Evolutionary conservation across 805 yeast species (phyloP).

Genomic region (Clavispora santaluciae): DNA sequence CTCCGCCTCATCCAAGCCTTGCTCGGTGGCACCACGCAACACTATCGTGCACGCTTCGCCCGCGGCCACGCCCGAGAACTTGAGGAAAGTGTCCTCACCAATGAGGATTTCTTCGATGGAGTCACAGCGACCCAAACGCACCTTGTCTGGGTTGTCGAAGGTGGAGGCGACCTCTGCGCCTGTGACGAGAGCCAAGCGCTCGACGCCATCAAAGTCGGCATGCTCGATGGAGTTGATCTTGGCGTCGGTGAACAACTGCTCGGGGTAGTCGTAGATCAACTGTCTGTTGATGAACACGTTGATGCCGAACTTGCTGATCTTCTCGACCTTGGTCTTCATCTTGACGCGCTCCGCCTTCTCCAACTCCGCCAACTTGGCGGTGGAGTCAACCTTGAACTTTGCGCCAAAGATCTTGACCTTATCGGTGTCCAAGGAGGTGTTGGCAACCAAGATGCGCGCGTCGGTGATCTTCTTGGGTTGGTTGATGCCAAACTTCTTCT

Average conservation of each 20-base stretch:
- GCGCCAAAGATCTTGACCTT: slow-evolving; percentile 98
- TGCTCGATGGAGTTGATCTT: slow-evolving; percentile 92
- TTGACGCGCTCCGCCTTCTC: slow-evolving; percentile 92
- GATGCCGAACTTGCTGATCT: slow-evolving; percentile 81
- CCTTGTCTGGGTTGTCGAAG: slow-evolving; percentile 86
- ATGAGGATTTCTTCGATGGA: slow-evolving; percentile 84
- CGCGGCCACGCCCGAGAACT: slow-evolving; percentile 91
- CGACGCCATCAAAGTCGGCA: slow-evolving; percentile 97
- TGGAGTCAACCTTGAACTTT: slow-evolving; percentile 92
- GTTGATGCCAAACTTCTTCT: slow-evolving; percentile 88
- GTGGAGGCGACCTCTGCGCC: slow-evolving; percentile 98
- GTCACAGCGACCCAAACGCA: slow-evolving; percentile 84
- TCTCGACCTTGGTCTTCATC: slow-evolving; percentile 85
- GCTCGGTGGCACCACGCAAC: slow-evolving; percentile 56
- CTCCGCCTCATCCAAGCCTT: slow-evolving; percentile 45
- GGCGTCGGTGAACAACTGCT: slow-evolving; percentile 84
- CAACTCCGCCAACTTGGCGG: slow-evolving; percentile 87
- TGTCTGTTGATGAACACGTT: slow-evolving; percentile 94
- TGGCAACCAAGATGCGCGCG: slow-evolving; percentile 86
- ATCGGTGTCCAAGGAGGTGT: slow-evolving; percentile 95
- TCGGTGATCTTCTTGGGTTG: slow-evolving; percentile 84
- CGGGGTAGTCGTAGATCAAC: slow-evolving; percentile 96
- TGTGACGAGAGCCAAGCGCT: slow-evolving; percentile 90
- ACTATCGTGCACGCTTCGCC: slow-evolving; percentile 97
- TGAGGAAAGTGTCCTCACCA: slow-evolving; percentile 88